Evolutionary conservation across 1,284 basidiomycete species (phyloP).

Genomic region (Marasmius oreades): DNA sequence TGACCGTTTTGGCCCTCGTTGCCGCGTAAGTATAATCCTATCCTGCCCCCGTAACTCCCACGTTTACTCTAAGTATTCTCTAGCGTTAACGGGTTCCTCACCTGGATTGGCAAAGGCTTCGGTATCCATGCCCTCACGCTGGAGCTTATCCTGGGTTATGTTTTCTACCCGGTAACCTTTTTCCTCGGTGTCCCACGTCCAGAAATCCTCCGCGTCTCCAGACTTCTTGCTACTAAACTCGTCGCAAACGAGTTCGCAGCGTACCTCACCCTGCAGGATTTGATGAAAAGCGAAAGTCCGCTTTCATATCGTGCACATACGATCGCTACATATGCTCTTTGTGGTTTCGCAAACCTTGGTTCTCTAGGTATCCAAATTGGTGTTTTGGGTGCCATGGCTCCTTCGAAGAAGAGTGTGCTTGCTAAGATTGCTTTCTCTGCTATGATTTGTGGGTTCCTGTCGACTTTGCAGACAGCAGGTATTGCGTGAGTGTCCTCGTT

Average conservation of each 20-base stretch:
- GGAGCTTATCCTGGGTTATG: slow-evolving; percentile 80
- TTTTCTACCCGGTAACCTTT: slow-evolving; percentile 87
- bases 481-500: slow-evolving; percentile 51
- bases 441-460: slow-evolving; percentile 79
- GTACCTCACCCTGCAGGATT: slow-evolving; percentile 58
- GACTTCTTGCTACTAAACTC: slow-evolving; percentile 83
- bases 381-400: slow-evolving; percentile 81
- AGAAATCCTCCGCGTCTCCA: slow-evolving; percentile 74
- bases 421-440: slow-evolving; percentile 71
- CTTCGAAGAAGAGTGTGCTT: slow-evolving; percentile 70
- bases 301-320: slow-evolving; percentile 72
- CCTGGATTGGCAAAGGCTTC: slow-evolving; percentile 87
- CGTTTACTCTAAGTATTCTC: neutral
- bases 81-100: slow-evolving; percentile 79
- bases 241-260: slow-evolving; percentile 88
- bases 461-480: slow-evolving; percentile 69
- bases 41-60: neutral
- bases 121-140: slow-evolving; percentile 81
- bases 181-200: slow-evolving; percentile 73
- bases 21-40: slow-evolving; percentile 41
- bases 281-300: slow-evolving; percentile 47
- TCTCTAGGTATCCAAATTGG: slow-evolving; percentile 91
- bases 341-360: slow-evolving; percentile 87
- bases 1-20: slow-evolving; percentile 79
- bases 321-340: slow-evolving; percentile 81